Evolutionary conservation across 2,329 filamentous ascomycete genomes (phyloP).

Genomic region (Pyrenophora seminiperda): DNA sequence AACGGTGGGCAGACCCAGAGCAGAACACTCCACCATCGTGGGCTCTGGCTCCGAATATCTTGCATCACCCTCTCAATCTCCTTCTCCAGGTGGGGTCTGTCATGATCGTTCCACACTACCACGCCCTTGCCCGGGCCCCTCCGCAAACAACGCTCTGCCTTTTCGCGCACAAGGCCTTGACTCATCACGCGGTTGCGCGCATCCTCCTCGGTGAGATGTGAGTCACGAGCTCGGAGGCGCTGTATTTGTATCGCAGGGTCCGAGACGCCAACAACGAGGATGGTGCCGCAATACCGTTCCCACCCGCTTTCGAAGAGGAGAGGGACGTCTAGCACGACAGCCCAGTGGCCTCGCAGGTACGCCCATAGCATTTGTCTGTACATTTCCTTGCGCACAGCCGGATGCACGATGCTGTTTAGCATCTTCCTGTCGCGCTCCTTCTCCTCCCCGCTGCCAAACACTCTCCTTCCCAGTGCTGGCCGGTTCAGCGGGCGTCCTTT

Average conservation of each 20-base stretch:
- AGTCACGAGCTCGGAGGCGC: slow-evolving; percentile 74
- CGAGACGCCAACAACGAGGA: slow-evolving; percentile 83
- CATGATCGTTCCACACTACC: slow-evolving; percentile 89
- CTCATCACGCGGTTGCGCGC: slow-evolving; percentile 84
- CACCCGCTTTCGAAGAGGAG: slow-evolving; percentile 87
- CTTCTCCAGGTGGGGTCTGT: slow-evolving; percentile 68
- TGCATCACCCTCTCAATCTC: slow-evolving; percentile 71
- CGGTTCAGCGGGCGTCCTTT: slow-evolving; percentile 80
- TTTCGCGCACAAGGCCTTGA: slow-evolving; percentile 83
- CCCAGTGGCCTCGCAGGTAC: slow-evolving; percentile 80
- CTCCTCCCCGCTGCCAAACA: slow-evolving; percentile 81
- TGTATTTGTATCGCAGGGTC: slow-evolving; percentile 83
- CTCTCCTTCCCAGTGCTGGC: slow-evolving; percentile 78
- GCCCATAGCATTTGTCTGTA: slow-evolving; percentile 72
- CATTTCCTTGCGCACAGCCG: slow-evolving; percentile 83
- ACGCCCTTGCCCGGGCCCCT: slow-evolving; percentile 68
- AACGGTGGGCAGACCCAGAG: slow-evolving; percentile 73
- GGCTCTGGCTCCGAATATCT: slow-evolving; percentile 66
- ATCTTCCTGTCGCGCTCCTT: slow-evolving; percentile 72
- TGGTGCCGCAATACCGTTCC: slow-evolving; percentile 82
- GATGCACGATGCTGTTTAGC: slow-evolving; percentile 90
- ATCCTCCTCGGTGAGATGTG: slow-evolving; percentile 80
- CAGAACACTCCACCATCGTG: slow-evolving; percentile 82
- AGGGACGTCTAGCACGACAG: slow-evolving; percentile 89
- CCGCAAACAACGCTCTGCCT: slow-evolving; percentile 75